Evolutionary conservation across 805 yeast species (phyloP).

Genomic region (Isabelozyma heimii): DNA sequence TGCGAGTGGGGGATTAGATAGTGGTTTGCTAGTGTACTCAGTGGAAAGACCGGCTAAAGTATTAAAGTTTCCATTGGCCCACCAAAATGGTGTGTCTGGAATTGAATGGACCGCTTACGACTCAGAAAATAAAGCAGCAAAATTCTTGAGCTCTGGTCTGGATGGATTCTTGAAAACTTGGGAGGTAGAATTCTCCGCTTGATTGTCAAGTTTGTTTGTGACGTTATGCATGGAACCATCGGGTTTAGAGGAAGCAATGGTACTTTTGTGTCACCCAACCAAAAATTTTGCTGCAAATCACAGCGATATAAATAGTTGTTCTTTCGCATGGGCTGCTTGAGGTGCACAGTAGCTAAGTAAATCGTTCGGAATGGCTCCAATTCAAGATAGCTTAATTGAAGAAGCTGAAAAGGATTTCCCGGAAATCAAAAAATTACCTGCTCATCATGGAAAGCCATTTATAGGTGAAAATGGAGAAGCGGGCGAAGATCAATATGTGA

Average conservation of each 20-base stretch:
- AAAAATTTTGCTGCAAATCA: no score
- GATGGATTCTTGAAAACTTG: constrained; percentile 82
- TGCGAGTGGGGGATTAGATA: constrained; percentile 81
- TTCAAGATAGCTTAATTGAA: not conserved
- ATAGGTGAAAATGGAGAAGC: not conserved
- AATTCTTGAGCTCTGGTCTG: constrained; percentile 68
- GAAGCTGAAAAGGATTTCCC: not conserved
- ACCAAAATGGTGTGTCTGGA: constrained; percentile 80
- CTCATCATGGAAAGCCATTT: not conserved
- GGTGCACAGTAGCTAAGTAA: not conserved
- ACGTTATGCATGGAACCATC: no score
- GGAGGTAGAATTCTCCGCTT: constrained; percentile 38
- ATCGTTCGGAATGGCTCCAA: not conserved
- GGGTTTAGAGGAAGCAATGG: no score
- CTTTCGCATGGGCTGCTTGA: not conserved
- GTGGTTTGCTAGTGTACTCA: constrained; percentile 75
- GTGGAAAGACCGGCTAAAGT: constrained; percentile 76
- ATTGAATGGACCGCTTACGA: constrained; percentile 64
- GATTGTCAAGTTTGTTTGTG: no score
- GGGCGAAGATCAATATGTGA: not conserved
- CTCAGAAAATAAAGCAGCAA: constrained; percentile 17
- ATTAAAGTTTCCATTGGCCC: constrained; percentile 73
- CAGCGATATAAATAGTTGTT: not conserved
- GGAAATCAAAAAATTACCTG: not conserved
- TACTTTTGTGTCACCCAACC: no score